A percentile compares a stretch with the other conserved stretches of the same genome.
Conservation (phyloP, 495 filamentous ascomycete species). For the Penicillium fimorum region DNA sequence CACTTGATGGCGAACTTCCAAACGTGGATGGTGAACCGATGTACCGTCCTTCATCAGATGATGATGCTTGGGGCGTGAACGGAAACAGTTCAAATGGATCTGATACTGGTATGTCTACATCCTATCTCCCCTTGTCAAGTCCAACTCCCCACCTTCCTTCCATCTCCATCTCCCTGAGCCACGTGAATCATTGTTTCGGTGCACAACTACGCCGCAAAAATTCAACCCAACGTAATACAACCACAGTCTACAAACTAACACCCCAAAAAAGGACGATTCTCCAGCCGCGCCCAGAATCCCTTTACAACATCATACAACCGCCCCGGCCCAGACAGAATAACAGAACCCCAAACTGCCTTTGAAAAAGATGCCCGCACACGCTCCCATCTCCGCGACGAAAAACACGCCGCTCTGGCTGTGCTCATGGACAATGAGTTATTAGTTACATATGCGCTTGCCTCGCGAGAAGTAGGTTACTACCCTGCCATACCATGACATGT, state of each 20-base stretch:
- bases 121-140: background rate
- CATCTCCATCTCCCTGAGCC: background rate
- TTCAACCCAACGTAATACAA: background rate
- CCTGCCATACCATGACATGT: background rate
- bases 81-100: background rate
- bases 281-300: slow-evolving; percentile 5
- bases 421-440: slow-evolving; percentile 38
- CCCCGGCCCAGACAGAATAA: background rate
- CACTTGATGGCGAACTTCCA: background rate
- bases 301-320: background rate
- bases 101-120: background rate
- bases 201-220: background rate
- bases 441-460: slow-evolving; percentile 34
- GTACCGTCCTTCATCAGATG: background rate
- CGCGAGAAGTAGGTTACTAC: slow-evolving; percentile 29
- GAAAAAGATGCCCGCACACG: background rate
- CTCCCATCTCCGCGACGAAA: slow-evolving; percentile 32
- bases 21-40: background rate
- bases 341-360: slow-evolving; percentile 8
- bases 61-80: background rate
- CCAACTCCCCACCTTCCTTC: background rate
- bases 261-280: slow-evolving; percentile 5
- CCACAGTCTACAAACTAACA: background rate
- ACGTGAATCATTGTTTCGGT: background rate
- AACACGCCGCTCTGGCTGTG: slow-evolving; percentile 38